phyloP scores from a whole-genome alignment of 768 basidiomycete species.

The Lentinula aciculospora region DNA sequence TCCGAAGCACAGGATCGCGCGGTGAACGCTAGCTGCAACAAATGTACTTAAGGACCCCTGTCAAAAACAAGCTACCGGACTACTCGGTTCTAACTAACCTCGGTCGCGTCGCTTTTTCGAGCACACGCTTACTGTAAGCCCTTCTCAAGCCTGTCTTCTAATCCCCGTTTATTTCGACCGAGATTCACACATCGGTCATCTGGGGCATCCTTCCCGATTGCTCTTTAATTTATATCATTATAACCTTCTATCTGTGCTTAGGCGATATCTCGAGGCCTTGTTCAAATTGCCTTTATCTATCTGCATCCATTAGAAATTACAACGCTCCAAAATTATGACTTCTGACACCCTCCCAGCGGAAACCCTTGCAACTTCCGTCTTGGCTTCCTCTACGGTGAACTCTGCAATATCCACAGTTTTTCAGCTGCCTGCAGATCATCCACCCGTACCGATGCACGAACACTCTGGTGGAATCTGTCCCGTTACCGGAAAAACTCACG shows the following conservation, averaged over 20 bases:
- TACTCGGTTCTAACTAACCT: background rate
- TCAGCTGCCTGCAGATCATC: conserved; percentile 5
- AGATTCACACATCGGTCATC: background rate
- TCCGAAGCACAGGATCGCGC: background rate
- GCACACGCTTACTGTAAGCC: background rate
- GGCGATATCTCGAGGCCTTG: background rate
- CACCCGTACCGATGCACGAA: background rate
- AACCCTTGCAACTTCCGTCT: background rate
- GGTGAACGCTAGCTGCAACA: background rate
- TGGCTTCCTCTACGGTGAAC: background rate
- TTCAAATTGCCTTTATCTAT: background rate
- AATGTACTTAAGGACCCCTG: background rate
- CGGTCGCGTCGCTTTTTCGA: background rate
- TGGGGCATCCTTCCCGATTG: background rate
- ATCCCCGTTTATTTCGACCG: background rate
- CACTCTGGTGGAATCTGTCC: conserved; percentile 2
- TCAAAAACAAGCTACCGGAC: background rate
- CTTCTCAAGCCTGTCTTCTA: background rate
- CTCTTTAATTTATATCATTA: background rate
- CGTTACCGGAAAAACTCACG: background rate
- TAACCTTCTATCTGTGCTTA: background rate
- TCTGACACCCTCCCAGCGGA: background rate
- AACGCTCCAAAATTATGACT: background rate
- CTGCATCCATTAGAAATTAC: background rate
- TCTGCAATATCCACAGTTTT: background rate